Base-by-base conservation (phyloP, 2,329 filamentous ascomycete genomes). In the Aureobasidium vineae region DNA sequence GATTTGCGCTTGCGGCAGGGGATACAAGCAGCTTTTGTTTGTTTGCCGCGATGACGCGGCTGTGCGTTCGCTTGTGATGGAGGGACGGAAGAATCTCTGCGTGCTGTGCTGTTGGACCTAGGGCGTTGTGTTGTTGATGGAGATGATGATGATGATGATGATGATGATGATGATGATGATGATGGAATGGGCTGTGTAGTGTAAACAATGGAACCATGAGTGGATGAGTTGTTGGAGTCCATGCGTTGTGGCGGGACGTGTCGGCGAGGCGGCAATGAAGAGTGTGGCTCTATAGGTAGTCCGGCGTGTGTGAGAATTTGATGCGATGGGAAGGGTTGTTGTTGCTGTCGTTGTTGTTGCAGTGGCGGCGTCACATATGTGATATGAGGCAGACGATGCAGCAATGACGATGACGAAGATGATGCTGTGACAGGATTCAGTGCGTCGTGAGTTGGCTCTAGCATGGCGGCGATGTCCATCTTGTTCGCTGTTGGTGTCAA, bases 21-120 rank as follows among this genome's bases (percentile, higher is more conserved):
- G 2, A 63, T n/a, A 16, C 60, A 63, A 1, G 60, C 60, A 49
- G 60, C 60, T 63, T 63, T 63, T 43, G 60, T 63, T 15, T 63
- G 60, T 6, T 41, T 41, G 15, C 60, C 47, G 19, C 47, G 33
- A 47, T 31, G 33, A 10, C 60, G 43, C 28, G 28, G 21, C 13
- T 40, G 36, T 13, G 26, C 0, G 13, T 19, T n/a, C 5, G 45
- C n/a, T 2, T 63, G 43, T 16, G 59, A 33, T 5, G 45, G 36
- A 28, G 45, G 52, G 28, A 26, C 41, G 5, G 56, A 60, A 3
- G 28, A n/a, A 1, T 33, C 56, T 36, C 36, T 41, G 19, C 15
- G 36, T 33, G n/a, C 28, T 19, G 28, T 47, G 28, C 19, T 36
- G 5, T 19, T n/a, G 4, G 43, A 15, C 23, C 2, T 23, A 21